Evolutionary conservation across 345 rosid species (phyloP).

Genomic region (Eucalyptus erythrocorys): DNA sequence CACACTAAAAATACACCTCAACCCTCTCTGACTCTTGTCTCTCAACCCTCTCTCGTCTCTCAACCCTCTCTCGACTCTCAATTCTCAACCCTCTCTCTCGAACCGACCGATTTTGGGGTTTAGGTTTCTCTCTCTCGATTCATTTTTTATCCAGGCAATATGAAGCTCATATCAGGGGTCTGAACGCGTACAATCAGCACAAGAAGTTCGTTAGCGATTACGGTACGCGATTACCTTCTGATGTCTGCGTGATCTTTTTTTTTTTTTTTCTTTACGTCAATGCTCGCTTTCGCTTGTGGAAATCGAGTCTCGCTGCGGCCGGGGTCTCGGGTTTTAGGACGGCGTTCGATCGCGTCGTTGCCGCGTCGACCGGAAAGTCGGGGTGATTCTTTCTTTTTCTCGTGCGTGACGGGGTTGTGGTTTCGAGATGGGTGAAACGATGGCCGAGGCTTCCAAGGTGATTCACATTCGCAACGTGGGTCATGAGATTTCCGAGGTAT

Average conservation of each 20-base stretch:
- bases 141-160: conserved; percentile 46
- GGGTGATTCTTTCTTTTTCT: background rate
- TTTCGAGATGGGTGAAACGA: background rate
- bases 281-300: background rate
- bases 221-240: conserved; percentile 19
- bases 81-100: no score
- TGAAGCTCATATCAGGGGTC: conserved; percentile 77
- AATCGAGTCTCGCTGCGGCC: background rate
- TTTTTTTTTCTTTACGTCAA: background rate
- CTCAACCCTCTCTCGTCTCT: no score
- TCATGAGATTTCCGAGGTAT: no score
- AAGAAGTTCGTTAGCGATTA: conserved; percentile 76
- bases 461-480: no score
- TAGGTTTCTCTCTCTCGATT: no score
- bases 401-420: background rate
- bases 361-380: background rate
- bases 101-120: no score
- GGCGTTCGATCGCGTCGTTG: background rate
- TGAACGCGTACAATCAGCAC: conserved; percentile 88
- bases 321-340: background rate
- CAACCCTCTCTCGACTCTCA: no score
- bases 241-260: background rate
- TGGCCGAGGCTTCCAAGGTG: conserved; percentile 95
- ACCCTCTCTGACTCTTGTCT: no score
- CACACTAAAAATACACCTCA: no score